Conservation (phyloP, 2,329 filamentous ascomycete species). For the Xylariaceae sp. region DNA sequence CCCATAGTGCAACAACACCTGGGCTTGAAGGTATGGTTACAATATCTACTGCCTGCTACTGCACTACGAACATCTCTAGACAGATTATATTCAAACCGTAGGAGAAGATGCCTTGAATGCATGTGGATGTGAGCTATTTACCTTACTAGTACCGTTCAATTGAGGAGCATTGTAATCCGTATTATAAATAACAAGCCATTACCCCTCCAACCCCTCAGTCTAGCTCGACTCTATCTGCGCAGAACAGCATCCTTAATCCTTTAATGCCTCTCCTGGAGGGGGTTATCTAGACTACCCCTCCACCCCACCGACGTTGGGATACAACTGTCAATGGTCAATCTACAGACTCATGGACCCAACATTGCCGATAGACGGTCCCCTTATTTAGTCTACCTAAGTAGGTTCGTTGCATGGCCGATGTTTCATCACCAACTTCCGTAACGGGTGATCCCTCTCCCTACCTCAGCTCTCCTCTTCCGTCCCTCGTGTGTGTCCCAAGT, state of each 20-base stretch:
- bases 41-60: neutral
- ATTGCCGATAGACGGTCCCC: slow-evolving; percentile 27
- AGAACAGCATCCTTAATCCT: slow-evolving; percentile 4
- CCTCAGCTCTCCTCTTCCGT: neutral
- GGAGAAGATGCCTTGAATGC: too few relatives aligned
- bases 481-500: too few relatives aligned
- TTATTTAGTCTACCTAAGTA: neutral
- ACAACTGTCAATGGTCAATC: slow-evolving; percentile 14
- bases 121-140: neutral
- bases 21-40: too few relatives aligned
- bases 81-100: too few relatives aligned
- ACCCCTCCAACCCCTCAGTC: neutral
- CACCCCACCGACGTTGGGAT: slow-evolving; percentile 25
- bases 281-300: slow-evolving; percentile 38
- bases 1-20: too few relatives aligned
- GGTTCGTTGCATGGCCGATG: neutral
- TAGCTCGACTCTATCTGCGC: slow-evolving; percentile 10
- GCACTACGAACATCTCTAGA: too few relatives aligned
- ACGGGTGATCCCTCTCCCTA: neutral
- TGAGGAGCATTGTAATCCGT: neutral
- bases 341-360: too few relatives aligned
- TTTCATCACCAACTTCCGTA: slow-evolving; percentile 1
- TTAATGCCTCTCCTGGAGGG: slow-evolving; percentile 4
- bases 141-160: neutral
- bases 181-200: neutral